Evolutionary conservation across 176 grass and related monocot species (phyloP).

Genomic region (Tuctoria greenei): DNA sequence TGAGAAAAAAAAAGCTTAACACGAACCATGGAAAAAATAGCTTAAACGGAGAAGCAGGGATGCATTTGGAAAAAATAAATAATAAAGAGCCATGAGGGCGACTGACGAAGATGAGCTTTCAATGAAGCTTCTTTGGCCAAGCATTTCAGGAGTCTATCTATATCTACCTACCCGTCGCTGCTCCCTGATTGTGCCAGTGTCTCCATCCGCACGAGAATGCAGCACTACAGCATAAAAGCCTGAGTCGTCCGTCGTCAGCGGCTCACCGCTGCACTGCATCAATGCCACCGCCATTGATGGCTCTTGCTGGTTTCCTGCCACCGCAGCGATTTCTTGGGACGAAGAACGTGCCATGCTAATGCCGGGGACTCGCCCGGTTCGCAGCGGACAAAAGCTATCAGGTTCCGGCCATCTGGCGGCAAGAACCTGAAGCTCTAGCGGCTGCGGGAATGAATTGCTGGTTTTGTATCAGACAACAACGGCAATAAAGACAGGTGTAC

Average conservation of each 20-base stretch:
- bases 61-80: neutral
- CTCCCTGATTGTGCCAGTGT: slow-evolving; percentile 19
- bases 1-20: neutral
- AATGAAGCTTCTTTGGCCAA: slow-evolving; percentile 10
- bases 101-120: slow-evolving; percentile 10
- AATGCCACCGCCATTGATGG: neutral
- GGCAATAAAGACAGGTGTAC: neutral
- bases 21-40: neutral
- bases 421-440: slow-evolving; percentile 12
- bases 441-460: neutral
- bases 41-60: neutral
- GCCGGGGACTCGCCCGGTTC: slow-evolving; percentile 31
- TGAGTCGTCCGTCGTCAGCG: neutral
- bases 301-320: slow-evolving; percentile 16
- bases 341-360: slow-evolving; percentile 45
- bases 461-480: neutral
- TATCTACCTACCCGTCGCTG: neutral
- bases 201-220: slow-evolving; percentile 23
- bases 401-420: slow-evolving; percentile 22
- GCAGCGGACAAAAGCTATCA: neutral
- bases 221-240: slow-evolving; percentile 9
- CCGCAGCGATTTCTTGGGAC: slow-evolving; percentile 54
- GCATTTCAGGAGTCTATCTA: neutral
- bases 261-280: neutral
- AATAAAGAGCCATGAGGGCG: no score